phyloP scores from a whole-genome alignment of 345 rosid species.

The Pugionium cornutum region DNA sequence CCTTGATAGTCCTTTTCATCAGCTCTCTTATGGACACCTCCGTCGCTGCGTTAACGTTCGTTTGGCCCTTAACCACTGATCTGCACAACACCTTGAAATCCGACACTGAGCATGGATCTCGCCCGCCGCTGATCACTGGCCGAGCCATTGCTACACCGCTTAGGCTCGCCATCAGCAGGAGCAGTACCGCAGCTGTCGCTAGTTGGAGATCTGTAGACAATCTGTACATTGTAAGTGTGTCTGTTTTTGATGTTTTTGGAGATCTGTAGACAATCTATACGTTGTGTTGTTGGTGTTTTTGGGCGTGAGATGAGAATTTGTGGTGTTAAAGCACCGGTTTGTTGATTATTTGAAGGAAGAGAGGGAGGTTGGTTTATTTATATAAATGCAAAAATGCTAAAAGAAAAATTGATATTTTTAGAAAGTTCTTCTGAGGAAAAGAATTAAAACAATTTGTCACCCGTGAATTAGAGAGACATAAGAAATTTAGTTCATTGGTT shows the following conservation, averaged over 20 bases:
- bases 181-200: slow-evolving; percentile 14
- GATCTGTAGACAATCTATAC: too few species aligned
- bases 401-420: slow-evolving; percentile 18
- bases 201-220: slow-evolving; percentile 23
- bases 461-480: slow-evolving; percentile 18
- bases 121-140: neutral
- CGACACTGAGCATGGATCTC: slow-evolving; percentile 33
- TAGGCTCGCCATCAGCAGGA: slow-evolving; percentile 19
- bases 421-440: slow-evolving; percentile 4
- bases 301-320: neutral
- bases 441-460: slow-evolving; percentile 7
- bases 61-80: slow-evolving; percentile 34
- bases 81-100: slow-evolving; percentile 35
- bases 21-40: slow-evolving; percentile 35
- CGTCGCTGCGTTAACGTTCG: slow-evolving; percentile 37
- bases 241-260: neutral
- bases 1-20: slow-evolving; percentile 20
- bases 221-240: neutral
- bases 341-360: slow-evolving; percentile 33
- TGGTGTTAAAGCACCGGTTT: slow-evolving; percentile 22
- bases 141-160: neutral
- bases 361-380: slow-evolving; percentile 16
- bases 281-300: neutral
- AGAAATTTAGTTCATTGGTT: slow-evolving; percentile 17
- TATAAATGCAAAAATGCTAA: slow-evolving; percentile 9